A percentile compares a stretch with the other conserved stretches of the same genome.
These are phyloP conservation scores for Cystofilobasidium bisporidii DNA, from an alignment of 768 basidiomycete species.

Conservation along the genomic window DNA sequence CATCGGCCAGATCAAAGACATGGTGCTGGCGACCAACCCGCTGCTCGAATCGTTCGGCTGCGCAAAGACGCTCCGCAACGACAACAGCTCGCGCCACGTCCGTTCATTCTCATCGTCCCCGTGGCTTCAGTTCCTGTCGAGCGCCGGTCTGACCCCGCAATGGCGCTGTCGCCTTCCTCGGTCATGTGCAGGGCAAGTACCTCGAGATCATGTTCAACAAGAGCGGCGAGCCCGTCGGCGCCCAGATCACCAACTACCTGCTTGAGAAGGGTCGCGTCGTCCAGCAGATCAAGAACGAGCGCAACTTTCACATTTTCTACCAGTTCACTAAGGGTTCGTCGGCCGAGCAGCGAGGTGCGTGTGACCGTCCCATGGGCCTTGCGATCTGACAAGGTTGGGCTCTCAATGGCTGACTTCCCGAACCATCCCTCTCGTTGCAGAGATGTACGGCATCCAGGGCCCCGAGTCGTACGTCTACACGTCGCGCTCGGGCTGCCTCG, in stretches of 20 bases:
- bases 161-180: neutral
- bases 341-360: conserved; percentile 71
- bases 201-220: conserved; percentile 98
- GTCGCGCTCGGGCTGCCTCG: conserved; percentile 79
- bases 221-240: conserved; percentile 86
- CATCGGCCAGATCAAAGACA: conserved; percentile 97
- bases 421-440: conserved; percentile 42
- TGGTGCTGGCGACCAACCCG: conserved; percentile 98
- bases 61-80: conserved; percentile 96
- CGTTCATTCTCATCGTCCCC: no score
- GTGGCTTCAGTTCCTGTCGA: neutral
- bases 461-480: conserved; percentile 94
- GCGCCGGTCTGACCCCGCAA: neutral
- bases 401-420: no score
- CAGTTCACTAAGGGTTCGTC: conserved; percentile 96
- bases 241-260: conserved; percentile 96
- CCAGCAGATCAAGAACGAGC: conserved; percentile 89
- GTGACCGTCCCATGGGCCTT: no score
- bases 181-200: conserved; percentile 79
- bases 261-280: conserved; percentile 83
- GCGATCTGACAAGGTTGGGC: no score
- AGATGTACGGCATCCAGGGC: conserved; percentile 87
- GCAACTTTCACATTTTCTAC: conserved; percentile 98
- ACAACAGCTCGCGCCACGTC: conserved; percentile 97
- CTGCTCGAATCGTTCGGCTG: conserved; percentile 96